A percentile compares a stretch with the other conserved stretches of the same genome.
Conservation (phyloP, 164 flowering plant species). For the Magnolia sinica region DNA sequence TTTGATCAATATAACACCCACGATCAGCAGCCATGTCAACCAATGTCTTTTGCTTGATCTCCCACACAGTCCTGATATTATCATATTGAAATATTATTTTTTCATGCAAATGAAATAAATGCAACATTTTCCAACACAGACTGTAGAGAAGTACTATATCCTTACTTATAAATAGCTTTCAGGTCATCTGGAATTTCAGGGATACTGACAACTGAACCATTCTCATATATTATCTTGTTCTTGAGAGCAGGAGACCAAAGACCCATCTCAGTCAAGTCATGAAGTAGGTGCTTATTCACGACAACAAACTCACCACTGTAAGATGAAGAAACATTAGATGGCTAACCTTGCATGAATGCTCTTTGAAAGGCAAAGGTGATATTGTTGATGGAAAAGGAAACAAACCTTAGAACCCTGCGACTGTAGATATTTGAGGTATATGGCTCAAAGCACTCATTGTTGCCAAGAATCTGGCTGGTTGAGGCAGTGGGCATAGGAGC, state of each 20-base stretch:
- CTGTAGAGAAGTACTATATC: neutral
- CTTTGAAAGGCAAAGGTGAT: neutral
- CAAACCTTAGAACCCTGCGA: constrained; percentile 88
- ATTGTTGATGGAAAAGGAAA: neutral
- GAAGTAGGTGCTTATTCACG: constrained; percentile 96
- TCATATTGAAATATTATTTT: neutral
- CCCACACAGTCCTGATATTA: constrained; percentile 84
- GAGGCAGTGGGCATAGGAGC: constrained; percentile 99
- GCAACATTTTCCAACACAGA: neutral
- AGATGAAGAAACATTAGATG: constrained; percentile 1
- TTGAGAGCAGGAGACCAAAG: constrained; percentile 86
- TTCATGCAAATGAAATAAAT: constrained; percentile 1
- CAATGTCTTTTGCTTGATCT: constrained; percentile 85
- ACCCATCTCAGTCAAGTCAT: constrained; percentile 96
- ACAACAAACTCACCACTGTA: constrained; percentile 97
- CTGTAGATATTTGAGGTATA: constrained; percentile 96
- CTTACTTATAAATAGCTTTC: constrained; percentile 73
- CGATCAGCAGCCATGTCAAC: constrained; percentile 98
- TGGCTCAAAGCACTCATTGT: constrained; percentile 98
- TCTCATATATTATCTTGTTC: constrained; percentile 74
- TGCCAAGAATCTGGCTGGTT: constrained; percentile 98
- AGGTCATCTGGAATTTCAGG: constrained; percentile 76
- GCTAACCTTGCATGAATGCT: neutral
- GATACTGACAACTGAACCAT: constrained; percentile 83
- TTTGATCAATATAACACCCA: constrained; percentile 93